Percentiles rank a stretch among this genome's conserved stretches.
Evolutionary conservation across 2,329 filamentous ascomycete genomes (phyloP).

Genomic region (Curvularia spicifera): DNA sequence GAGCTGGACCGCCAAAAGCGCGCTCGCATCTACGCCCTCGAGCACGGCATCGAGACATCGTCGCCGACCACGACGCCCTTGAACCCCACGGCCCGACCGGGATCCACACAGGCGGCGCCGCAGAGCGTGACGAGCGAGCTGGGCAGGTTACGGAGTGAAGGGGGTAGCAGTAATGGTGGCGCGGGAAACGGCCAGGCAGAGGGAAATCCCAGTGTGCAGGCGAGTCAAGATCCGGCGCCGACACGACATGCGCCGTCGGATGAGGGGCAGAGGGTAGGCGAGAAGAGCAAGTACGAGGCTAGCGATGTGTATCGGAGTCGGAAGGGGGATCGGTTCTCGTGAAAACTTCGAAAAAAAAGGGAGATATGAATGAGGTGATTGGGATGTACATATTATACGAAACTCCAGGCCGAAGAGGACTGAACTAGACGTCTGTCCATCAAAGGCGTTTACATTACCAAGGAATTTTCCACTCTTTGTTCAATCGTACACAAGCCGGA

Average conservation of each 20-base stretch:
- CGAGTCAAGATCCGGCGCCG: slow-evolving; percentile 79
- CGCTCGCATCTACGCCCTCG: slow-evolving; percentile 40
- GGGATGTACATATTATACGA: slow-evolving; percentile 1
- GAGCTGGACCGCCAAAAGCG: slow-evolving; percentile 52
- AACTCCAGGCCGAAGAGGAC: background rate
- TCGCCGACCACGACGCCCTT: slow-evolving; percentile 18
- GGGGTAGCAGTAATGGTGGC: slow-evolving; percentile 19
- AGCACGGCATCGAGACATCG: slow-evolving; percentile 23
- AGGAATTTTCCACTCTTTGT: slow-evolving; percentile 19
- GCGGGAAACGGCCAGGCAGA: slow-evolving; percentile 21
- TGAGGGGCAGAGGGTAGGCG: slow-evolving; percentile 68
- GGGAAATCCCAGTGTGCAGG: slow-evolving; percentile 72
- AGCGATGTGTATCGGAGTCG: slow-evolving; percentile 74
- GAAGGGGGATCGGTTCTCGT: slow-evolving; percentile 82
- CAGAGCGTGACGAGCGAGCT: slow-evolving; percentile 14
- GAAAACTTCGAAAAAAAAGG: background rate
- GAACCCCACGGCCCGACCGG: slow-evolving; percentile 19
- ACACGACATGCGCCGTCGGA: slow-evolving; percentile 79
- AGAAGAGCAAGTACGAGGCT: slow-evolving; percentile 92
- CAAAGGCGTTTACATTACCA: background rate
- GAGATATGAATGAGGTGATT: background rate
- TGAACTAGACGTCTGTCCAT: background rate
- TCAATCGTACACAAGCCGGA: slow-evolving; percentile 6
- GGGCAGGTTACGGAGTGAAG: slow-evolving; percentile 17
- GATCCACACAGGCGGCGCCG: slow-evolving; percentile 18